Conservation (phyloP, 2,329 filamentous ascomycete species). For the Cladophialophora exuberans region DNA sequence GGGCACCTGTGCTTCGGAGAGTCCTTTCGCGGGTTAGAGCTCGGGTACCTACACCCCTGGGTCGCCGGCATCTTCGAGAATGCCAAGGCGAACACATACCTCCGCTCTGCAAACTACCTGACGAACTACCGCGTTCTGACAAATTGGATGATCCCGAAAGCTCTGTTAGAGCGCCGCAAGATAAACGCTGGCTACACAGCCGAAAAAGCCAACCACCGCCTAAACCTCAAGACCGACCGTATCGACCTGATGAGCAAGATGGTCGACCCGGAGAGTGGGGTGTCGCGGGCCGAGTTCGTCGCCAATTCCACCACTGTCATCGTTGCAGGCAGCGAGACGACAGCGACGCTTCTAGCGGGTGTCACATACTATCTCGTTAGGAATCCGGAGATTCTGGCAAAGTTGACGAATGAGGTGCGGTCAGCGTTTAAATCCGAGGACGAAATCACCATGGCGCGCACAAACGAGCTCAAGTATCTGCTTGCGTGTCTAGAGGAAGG, state of each 20-base stretch:
- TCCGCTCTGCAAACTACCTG: too few species aligned
- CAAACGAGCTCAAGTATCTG: neutral
- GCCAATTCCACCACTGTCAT: slow-evolving; percentile 56
- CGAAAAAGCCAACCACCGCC: too few species aligned
- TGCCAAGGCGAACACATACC: too few species aligned
- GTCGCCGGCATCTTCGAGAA: slow-evolving; percentile 2
- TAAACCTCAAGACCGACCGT: neutral
- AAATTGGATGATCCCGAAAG: too few species aligned
- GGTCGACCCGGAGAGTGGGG: neutral
- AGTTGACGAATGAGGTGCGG: neutral
- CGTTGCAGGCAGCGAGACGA: slow-evolving; percentile 3
- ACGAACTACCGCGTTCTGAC: too few species aligned
- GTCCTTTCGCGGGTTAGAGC: slow-evolving; percentile 37
- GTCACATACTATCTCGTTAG: neutral
- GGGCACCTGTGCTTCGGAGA: slow-evolving; percentile 40
- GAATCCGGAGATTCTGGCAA: neutral
- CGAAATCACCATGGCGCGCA: neutral
- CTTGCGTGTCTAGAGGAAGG: neutral
- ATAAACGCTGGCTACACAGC: too few species aligned
- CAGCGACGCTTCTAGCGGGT: neutral
- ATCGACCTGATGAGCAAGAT: neutral
- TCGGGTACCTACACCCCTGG: slow-evolving; percentile 32
- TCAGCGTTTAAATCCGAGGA: neutral
- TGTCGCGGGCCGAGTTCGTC: slow-evolving; percentile 74
- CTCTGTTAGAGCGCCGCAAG: too few species aligned